phyloP scores from a whole-genome alignment of 108 stramenopile genomes.

The Stephanodiscus triporus region DNA sequence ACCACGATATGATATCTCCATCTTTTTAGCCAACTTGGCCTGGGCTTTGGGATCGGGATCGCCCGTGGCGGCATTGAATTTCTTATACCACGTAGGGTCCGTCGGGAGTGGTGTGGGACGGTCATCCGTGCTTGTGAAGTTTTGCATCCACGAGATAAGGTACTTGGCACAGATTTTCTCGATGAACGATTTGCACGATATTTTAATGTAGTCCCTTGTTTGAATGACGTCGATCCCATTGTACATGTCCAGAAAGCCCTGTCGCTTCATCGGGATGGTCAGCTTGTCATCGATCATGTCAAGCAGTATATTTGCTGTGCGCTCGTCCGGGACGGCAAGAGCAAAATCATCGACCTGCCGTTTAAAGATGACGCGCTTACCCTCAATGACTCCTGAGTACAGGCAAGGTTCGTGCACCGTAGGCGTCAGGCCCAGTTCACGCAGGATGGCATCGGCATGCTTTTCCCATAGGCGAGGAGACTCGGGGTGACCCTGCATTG shows the following conservation, averaged over 20 bases:
- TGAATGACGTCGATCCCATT: slow-evolving; percentile 47
- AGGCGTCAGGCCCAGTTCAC: not conserved
- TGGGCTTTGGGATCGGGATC: no score
- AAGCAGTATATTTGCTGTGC: not conserved
- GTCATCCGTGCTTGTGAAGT: no score
- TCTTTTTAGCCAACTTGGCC: not conserved
- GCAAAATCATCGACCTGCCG: slow-evolving; percentile 4
- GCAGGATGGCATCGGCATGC: slow-evolving; percentile 8
- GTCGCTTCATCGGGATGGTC: slow-evolving; percentile 22
- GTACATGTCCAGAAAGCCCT: slow-evolving; percentile 31
- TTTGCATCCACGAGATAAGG: no score
- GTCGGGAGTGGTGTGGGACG: no score
- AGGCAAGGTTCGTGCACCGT: slow-evolving; percentile 14
- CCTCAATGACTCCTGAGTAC: slow-evolving; percentile 7
- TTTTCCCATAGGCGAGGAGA: slow-evolving; percentile 21
- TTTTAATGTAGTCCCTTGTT: slow-evolving; percentile 28
- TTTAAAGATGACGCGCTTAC: slow-evolving; percentile 3
- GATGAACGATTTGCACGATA: slow-evolving; percentile 44
- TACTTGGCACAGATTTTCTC: slow-evolving; percentile 9
- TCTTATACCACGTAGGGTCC: no score
- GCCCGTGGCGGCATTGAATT: no score
- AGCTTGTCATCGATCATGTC: slow-evolving; percentile 14
- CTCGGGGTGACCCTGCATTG: slow-evolving; percentile 29
- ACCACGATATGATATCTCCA: not conserved
- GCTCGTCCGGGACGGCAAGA: not conserved